Evolutionary conservation across 2,329 filamentous ascomycete species (phyloP).

Genomic region (Penicillium glabrum): DNA sequence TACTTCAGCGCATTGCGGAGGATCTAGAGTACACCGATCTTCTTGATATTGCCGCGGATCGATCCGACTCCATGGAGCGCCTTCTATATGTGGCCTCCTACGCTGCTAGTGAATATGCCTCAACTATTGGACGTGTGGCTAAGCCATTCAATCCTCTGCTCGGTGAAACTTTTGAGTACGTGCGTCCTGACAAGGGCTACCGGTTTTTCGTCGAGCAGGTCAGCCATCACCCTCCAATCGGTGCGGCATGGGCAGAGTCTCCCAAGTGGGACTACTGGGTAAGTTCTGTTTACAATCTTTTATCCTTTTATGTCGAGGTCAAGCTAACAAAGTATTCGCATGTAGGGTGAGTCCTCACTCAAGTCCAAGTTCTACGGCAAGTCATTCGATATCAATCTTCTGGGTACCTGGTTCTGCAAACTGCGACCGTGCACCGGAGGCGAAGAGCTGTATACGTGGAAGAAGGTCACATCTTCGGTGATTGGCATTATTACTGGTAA

Average conservation of each 20-base stretch:
- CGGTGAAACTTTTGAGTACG: constrained; percentile 96
- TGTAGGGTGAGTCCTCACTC: constrained; percentile 82
- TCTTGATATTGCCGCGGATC: constrained; percentile 82
- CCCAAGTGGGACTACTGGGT: constrained; percentile 91
- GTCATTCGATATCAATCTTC: constrained; percentile 93
- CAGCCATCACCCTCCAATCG: constrained; percentile 92
- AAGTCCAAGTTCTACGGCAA: constrained; percentile 97
- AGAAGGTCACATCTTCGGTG: constrained; percentile 97
- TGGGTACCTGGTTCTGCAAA: constrained; percentile 95
- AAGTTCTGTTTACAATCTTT: constrained; percentile 26
- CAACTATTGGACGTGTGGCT: constrained; percentile 91
- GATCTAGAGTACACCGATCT: constrained; percentile 98
- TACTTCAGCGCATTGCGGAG: constrained; percentile 91
- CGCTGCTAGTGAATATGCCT: constrained; percentile 93
- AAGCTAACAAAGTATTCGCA: constrained; percentile 16
- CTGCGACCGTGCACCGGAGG: constrained; percentile 73
- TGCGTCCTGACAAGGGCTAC: constrained; percentile 92
- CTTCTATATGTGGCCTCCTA: constrained; percentile 95
- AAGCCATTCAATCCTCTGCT: constrained; percentile 98
- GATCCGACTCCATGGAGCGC: constrained; percentile 83
- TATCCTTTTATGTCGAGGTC: neutral
- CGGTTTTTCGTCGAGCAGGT: constrained; percentile 99
- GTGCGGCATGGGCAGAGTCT: constrained; percentile 88
- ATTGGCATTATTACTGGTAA: constrained; percentile 97
- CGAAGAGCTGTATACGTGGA: constrained; percentile 94